phyloP scores from a whole-genome alignment of 2,329 filamentous ascomycete genomes.

The Colletotrichum aenigma region DNA sequence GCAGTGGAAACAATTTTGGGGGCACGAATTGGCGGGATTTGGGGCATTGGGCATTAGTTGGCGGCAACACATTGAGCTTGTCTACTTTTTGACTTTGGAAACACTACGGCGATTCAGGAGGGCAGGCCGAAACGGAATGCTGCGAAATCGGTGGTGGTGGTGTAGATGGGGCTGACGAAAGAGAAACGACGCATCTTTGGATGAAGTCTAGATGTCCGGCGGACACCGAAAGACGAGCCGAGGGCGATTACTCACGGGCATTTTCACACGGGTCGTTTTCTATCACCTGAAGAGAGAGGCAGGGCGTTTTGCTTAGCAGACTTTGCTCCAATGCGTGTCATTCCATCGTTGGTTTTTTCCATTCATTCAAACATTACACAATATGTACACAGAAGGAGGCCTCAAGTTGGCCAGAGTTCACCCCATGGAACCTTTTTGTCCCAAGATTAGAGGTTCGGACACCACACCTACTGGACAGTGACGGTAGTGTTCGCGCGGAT shows the following conservation, averaged over 20 bases:
- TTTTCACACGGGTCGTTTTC: neutral
- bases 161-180: neutral
- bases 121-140: neutral
- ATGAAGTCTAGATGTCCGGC: neutral
- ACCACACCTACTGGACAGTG: slow-evolving; percentile 42
- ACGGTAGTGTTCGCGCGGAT: slow-evolving; percentile 61
- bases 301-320: neutral
- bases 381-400: slow-evolving; percentile 13
- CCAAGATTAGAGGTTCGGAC: neutral
- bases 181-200: neutral
- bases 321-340: neutral
- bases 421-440: neutral
- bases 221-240: neutral
- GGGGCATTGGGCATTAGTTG: neutral
- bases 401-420: neutral
- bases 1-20: neutral
- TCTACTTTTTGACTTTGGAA: neutral
- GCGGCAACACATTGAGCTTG: neutral
- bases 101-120: neutral
- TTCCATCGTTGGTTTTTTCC: neutral
- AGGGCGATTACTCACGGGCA: neutral
- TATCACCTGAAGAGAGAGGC: neutral
- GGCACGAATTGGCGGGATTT: neutral
- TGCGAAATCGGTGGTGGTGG: neutral
- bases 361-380: neutral